A percentile compares a stretch with the other conserved stretches of the same genome.
Evolutionary conservation across 2,329 filamentous ascomycete genomes (phyloP).

Genomic region (Arthrobotrys pseudoclavata): DNA sequence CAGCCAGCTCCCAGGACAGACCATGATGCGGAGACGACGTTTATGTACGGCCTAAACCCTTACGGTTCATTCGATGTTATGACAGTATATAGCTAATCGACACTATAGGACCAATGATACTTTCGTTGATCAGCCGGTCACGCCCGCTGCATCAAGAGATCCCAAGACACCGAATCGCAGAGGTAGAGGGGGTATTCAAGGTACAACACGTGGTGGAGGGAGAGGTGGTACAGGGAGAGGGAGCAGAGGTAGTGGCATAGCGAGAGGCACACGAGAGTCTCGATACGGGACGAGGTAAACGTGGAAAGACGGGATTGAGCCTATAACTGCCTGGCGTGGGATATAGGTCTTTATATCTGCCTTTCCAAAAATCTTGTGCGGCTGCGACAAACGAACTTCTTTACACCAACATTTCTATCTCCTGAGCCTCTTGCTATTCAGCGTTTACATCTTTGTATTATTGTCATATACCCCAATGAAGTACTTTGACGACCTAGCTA

Average conservation of each 20-base stretch:
- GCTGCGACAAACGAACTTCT: conserved; percentile 26
- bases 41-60: conserved; percentile 75
- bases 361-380: background rate
- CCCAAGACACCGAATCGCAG: conserved; percentile 53
- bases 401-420: conserved; percentile 8
- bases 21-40: conserved; percentile 80
- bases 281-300: conserved; percentile 49
- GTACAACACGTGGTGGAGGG: conserved; percentile 45
- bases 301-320: background rate
- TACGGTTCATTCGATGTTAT: background rate
- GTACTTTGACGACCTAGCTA: conserved; percentile 48
- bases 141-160: conserved; percentile 42
- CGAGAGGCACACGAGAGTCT: conserved; percentile 33
- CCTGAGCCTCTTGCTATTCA: conserved; percentile 16
- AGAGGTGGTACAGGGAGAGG: conserved; percentile 34
- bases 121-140: conserved; percentile 57
- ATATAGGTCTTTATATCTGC: background rate
- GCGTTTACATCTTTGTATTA: conserved; percentile 34
- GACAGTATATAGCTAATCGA: background rate
- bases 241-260: conserved; percentile 36
- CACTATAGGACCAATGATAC: conserved; percentile 57
- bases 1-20: conserved; percentile 64
- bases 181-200: conserved; percentile 26
- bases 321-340: background rate
- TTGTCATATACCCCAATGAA: conserved; percentile 53